Evolutionary conservation across 345 rosid genomes (phyloP).

Genomic region (Moricandia arvensis): DNA sequence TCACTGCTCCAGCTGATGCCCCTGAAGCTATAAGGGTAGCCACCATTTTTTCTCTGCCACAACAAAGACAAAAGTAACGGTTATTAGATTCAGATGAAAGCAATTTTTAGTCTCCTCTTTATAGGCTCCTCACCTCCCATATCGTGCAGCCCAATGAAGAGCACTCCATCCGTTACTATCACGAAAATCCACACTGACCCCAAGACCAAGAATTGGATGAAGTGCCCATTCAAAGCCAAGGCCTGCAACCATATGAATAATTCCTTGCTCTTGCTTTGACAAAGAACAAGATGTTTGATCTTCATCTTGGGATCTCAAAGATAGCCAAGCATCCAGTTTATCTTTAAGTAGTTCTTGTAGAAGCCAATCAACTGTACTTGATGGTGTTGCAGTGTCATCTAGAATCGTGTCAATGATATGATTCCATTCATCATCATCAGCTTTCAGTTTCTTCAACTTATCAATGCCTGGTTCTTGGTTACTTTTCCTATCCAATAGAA

Average conservation of each 20-base stretch:
- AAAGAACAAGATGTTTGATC: slow-evolving; percentile 43
- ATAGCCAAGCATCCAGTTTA: slow-evolving; percentile 76
- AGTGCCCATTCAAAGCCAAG: slow-evolving; percentile 95
- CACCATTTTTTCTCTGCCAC: slow-evolving; percentile 83
- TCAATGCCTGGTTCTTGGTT: slow-evolving; percentile 30
- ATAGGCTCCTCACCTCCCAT: slow-evolving; percentile 66
- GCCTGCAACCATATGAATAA: slow-evolving; percentile 84
- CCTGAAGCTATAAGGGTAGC: slow-evolving; percentile 89
- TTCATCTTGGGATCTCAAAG: slow-evolving; percentile 47
- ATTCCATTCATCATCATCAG: slow-evolving; percentile 69
- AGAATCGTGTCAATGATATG: slow-evolving; percentile 53
- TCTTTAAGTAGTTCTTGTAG: slow-evolving; percentile 83
- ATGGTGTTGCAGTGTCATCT: slow-evolving; percentile 58
- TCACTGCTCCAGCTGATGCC: slow-evolving; percentile 93
- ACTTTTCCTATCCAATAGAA: slow-evolving; percentile 51
- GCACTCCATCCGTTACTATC: slow-evolving; percentile 93
- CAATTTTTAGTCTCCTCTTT: neutral
- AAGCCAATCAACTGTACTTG: slow-evolving; percentile 69
- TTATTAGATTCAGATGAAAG: neutral
- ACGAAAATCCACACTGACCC: slow-evolving; percentile 74
- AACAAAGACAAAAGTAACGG: slow-evolving; percentile 13
- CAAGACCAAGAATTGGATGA: slow-evolving; percentile 60
- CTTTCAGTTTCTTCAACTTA: neutral
- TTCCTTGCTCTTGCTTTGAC: slow-evolving; percentile 90
- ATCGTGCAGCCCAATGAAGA: slow-evolving; percentile 96